Evolutionary conservation across 176 grass and related monocot genomes (phyloP), one percentile per base, ranked within the genome.

Genomic region (Poa pratensis): DNA sequence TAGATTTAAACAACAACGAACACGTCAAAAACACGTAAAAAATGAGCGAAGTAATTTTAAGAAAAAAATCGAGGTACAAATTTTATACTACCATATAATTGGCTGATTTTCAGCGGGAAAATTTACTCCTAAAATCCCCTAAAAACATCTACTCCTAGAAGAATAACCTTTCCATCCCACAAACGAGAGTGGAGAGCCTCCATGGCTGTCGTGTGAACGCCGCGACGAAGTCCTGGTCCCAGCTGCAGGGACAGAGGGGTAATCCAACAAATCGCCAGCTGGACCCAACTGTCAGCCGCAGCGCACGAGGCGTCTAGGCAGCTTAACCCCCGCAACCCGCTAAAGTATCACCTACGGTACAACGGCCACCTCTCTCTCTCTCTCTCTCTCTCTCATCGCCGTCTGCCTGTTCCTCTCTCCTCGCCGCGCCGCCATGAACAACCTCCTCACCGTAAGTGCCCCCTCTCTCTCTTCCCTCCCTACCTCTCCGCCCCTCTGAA

Each of bases 361-460:
- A 89, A 89, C 73, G 78, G 79, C 64, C 83, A 73, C 72, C 22
- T 62, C 78, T 39, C 72, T 63, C 35, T 7, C 70, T 57, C 35
- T 34, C 80, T 84, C 72, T 13, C 16, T 69, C 80, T 58, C 81
- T 77, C 66, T 76, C 54, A 50, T 84, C 86, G 55, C 69, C 73
- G 69, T 76, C 66, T 20, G 14, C 78, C 55, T 0, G 18, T 78
- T 82, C 58, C 85, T 82, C 84, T 68, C 89, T 59, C 85, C 69
- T 70, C 63, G 78, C 84, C 67, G 76, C 82, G 76, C 78, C 43
- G 78, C 84, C 68, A 95, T 95, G 93, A 92, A 92, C 86, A 89
- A 95, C 63, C 93, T 95, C 8, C 90, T 95, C 54, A 69, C 85
- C 14, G 93, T 95, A 82, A 87, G 89, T 48, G 10, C 16, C 18